Conservation (phyloP, 495 filamentous ascomycete species). For the Xylaria telfairii region DNA sequence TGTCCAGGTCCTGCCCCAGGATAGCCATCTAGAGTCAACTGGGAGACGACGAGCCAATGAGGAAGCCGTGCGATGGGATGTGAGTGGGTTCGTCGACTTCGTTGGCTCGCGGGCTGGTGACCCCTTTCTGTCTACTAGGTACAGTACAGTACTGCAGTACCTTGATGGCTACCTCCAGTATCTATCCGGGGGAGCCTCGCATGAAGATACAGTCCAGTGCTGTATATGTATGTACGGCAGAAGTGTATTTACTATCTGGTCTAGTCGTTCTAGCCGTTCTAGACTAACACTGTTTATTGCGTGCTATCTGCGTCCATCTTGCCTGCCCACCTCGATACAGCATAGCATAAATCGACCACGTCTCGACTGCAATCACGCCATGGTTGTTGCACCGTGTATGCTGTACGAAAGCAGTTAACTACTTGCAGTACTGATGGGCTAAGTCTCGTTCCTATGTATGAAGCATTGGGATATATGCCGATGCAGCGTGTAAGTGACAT, state of each 20-base stretch:
- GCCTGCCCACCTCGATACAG: neutral
- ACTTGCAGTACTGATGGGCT: neutral
- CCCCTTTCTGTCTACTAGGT: no score
- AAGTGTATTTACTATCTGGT: neutral
- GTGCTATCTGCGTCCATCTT: neutral
- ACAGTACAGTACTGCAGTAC: no score
- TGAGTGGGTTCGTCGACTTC: constrained; percentile 11
- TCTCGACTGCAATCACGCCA: neutral
- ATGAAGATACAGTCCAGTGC: no score
- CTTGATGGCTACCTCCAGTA: neutral
- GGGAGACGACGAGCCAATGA: neutral
- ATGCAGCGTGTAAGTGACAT: neutral
- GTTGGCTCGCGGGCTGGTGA: constrained; percentile 3
- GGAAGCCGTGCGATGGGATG: neutral
- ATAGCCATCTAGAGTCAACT: neutral
- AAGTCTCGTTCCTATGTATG: neutral
- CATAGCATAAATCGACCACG: neutral
- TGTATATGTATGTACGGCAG: no score
- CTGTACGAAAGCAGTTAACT: neutral
- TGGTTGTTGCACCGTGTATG: neutral
- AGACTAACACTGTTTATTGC: neutral
- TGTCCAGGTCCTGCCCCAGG: no score
- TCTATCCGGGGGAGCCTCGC: neutral
- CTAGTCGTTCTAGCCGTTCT: neutral
- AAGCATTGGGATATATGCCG: neutral